A percentile compares a stretch with the other conserved stretches of the same genome.
These are phyloP conservation scores for Tuber umbilicatum DNA, from an alignment of 495 filamentous ascomycete genomes.

Conservation along the genomic window DNA sequence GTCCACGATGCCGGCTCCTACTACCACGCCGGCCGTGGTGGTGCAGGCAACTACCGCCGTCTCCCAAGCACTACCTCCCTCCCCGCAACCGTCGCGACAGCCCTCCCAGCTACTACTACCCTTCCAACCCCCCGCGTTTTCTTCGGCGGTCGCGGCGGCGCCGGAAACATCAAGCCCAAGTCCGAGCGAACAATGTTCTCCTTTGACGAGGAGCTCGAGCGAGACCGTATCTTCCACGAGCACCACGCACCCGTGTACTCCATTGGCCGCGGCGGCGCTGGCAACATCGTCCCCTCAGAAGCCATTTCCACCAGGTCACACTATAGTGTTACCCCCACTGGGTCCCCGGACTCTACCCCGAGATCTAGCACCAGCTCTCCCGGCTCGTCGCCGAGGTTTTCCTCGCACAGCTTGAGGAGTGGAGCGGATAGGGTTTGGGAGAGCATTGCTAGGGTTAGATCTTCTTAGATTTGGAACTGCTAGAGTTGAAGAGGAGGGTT, in stretches of 20 bases:
- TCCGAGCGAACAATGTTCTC: constrained; percentile 65
- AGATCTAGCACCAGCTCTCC: constrained; percentile 23
- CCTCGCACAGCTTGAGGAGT: constrained; percentile 31
- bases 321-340: neutral
- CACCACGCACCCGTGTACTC: constrained; percentile 62
- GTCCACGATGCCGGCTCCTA: constrained; percentile 27
- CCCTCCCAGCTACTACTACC: constrained; percentile 37
- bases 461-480: constrained; percentile 14
- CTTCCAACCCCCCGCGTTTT: constrained; percentile 47
- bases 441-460: constrained; percentile 29
- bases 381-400: constrained; percentile 26
- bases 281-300: constrained; percentile 58
- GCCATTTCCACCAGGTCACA: constrained; percentile 6
- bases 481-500: neutral
- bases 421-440: constrained; percentile 38
- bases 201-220: constrained; percentile 85
- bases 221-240: constrained; percentile 53
- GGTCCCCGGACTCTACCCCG: constrained; percentile 22
- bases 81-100: constrained; percentile 32
- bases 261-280: constrained; percentile 82
- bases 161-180: constrained; percentile 72
- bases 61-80: constrained; percentile 55
- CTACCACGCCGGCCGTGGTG: constrained; percentile 72
- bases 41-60: constrained; percentile 78
- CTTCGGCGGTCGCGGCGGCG: constrained; percentile 79